Base-by-base conservation (phyloP, 768 basidiomycete genomes). In the Collybia nuda region DNA sequence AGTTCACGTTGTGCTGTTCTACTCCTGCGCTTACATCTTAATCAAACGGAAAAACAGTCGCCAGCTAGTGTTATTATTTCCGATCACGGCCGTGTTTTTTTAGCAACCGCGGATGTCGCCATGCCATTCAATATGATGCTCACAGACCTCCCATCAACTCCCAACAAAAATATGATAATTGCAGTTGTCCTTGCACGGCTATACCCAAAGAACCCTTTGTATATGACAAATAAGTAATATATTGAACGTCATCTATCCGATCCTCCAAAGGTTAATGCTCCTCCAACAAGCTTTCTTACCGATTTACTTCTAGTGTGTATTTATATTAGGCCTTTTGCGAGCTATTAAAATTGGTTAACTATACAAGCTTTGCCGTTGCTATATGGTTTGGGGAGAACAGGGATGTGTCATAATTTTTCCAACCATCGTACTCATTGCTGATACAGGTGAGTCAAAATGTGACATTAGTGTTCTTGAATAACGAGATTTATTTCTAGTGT, bases 361-460 rank as follows among this genome's bases (percentile, higher is more conserved):
- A 28, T 21, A 55, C n/a, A n/a, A n/a, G 50, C 41, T 71, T 40
- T 72, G 70, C 54, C 63, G 72, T 37, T 72, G 71, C 47, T 70
- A 66, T 53, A 62, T 71, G 11, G 67, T 72, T 42, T 72, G 72
- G 70, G 62, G 62, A 26, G 59, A 56, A 40, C 65, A 59, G 5
- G 61, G 63, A 50, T 56, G 55, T 37, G 54, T 72, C 19, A 58
- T 65, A 5, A 40, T 64, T 44, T 19, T 35, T 22, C 24, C 45
- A 9, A 23, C 14, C 28, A 41, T 66, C 1, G 47, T 71, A 15
- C 57, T 74, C n/a, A 15, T 68, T 6, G 65, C 62, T 9, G 67
- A 65, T 6, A 68, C 72, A 59, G 61, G 73, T 72, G 24, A 26
- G 64, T 32, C n/a, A 26, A 32, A 6, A 11, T 14, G 0, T 17